Base-by-base conservation (phyloP, 768 basidiomycete species). In the Kwoniella pini region DNA sequence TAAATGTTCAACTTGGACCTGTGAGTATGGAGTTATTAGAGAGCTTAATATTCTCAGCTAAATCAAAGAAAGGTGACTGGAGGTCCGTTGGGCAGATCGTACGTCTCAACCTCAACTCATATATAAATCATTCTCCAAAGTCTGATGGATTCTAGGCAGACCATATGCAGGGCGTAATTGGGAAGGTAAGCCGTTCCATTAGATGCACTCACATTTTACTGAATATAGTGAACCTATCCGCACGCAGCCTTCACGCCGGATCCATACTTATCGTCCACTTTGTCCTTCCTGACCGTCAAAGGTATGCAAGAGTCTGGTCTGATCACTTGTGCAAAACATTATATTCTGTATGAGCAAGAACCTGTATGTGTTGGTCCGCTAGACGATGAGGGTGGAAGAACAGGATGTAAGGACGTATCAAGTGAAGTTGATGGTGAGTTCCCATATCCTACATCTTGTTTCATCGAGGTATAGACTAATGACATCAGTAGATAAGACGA, bases 1-100 rank as follows among this genome's bases (percentile, higher is more conserved):
- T 90, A 54, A 85, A 94, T 67, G 80, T 93, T 44, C 87, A 85
- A 10, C 82, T 94, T 19, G 68, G 71, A 48, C 77, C 77, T 12
- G 75, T 75, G 27, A 42, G 57, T 13, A 3, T 9, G 24, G 36
- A 7, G 2, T 6, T 54, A 22, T 7, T 31, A 33, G n/a, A 36
- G 40, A 7, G 13, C 12, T 22, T 17, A 5, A 7, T 12, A 26
- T 49, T 10, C 9, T 10, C 24, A 6, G 10, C 28, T 42, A 6
- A 33, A 24, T 31, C 13, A 30, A 7, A 27, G 15, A 22, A 19
- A 71, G 70, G 69, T 76, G 15, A 77, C 76, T 21, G 76, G 76
- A 28, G 76, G 76, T 28, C 74, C 76, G 11, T 54, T 77, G 1
- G 76, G 73, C 11, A 38, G 73, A 63, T 75, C 73, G 72, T 75